Base-by-base conservation (phyloP, 2,329 filamentous ascomycete genomes). In the Trichoderma koningii region DNA sequence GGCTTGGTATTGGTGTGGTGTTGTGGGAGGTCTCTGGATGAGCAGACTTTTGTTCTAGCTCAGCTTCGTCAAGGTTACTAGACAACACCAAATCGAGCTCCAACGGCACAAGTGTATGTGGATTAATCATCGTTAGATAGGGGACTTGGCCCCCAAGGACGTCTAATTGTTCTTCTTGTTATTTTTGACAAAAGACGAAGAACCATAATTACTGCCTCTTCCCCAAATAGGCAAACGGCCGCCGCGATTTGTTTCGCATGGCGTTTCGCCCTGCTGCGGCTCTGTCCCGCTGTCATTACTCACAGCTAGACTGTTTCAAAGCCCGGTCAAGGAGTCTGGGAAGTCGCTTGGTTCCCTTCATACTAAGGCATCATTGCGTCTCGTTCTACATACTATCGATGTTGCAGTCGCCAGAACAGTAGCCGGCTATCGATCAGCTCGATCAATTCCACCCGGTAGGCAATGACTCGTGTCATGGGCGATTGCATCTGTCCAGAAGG, bases 191-290 rank as follows among this genome's bases (percentile, higher is more conserved):
- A 14, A 3, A 14, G 10, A 12, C 10, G 6, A 3, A 15, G 10
- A 1, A 19, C n/a, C 3, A 26, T 34, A n/a, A n/a, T n/a, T n/a
- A 51, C 5, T n/a, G 42, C 5, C 30, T 14, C 17, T 44, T 17
- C 57, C n/a, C 23, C 12, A n/a, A 30, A 12, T 12, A 34, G 38
- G 41, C 42, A 52, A 62, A 52, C 42, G 7, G 21, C 38, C 38
- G 15, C 17, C 47, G 47, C 38, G 17, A 52, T 61, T 61, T 51
- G 57, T 62, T 62, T 62, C 57, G 47, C 57, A 62, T 62, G 30
- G 48, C 10, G 57, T 62, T 62, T 62, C 48, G 48, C 26, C 47
- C 48, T 45, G 48, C 44, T 38, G 44, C 56, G 56, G 56, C 56
- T 60, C 5, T 26, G 30, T 19, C 45, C 45, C 30, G 12, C 26